Base-by-base conservation (phyloP, 352 stramenopile genomes). In the Pythium graminicola region DNA sequence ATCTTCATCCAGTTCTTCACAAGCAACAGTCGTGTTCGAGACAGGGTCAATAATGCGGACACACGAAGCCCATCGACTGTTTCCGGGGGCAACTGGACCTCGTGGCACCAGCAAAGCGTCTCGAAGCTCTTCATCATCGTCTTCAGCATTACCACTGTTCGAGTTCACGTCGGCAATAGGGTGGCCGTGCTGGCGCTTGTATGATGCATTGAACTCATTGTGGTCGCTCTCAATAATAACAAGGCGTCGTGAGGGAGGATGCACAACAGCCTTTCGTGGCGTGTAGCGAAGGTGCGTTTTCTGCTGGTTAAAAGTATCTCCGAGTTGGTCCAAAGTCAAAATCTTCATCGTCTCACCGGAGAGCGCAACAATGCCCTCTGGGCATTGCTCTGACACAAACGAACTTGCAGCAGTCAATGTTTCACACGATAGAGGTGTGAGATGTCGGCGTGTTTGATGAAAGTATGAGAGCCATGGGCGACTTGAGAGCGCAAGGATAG, bases 151-250 rank as follows among this genome's bases (percentile, higher is more conserved):
- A 26, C 51, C 41, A 47, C 52, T 26, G 57, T 57, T 10, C 29
- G 43, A 33, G 50, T 75, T 69, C 47, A 88, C 67, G 36, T 93
- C 73, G 2, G 78, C 62, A 42, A 91, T 82, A 22, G 66, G 57
- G 23, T 89, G 56, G 3, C 81, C 76, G 54, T 85, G 65, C 41
- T 90, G 60, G 27, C 80, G 71, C 54, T 98, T 97, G 64, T 98
- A 93, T 35, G 90, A 84, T 28, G 86, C 76, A 35, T 85, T 91
- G 51, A 90, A 97, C 38, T 98, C 92, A 64, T 99, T 98, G 65
- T 97, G 91, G 64, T 99, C 97, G 40, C 86, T 96, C 73, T 99
- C 96, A 48, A 99, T 89, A n/a, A 99, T 70, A 29, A 98, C 76
- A 2, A 99, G 66, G 38, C 96, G 75, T 48, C 89, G 72, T 8